Evolutionary conservation across 768 basidiomycete genomes (phyloP).

Genomic region (Mrakia blollopis): DNA sequence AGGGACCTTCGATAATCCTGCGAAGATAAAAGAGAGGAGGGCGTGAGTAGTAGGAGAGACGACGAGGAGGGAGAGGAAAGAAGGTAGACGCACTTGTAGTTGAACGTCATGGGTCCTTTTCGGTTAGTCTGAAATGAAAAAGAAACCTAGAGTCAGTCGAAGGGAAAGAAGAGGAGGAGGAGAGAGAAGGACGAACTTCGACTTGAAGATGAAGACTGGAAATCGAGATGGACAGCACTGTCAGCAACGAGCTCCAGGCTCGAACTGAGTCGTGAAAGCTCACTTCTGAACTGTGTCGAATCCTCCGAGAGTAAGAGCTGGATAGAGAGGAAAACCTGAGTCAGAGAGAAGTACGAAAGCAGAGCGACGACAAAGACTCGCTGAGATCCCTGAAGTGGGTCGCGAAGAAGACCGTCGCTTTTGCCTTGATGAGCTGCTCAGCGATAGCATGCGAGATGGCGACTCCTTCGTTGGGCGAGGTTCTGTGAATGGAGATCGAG

Average conservation of each 20-base stretch:
- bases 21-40: not conserved
- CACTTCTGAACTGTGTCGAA: slow-evolving; percentile 11
- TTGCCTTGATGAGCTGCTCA: slow-evolving; percentile 55
- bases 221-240: not conserved
- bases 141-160: not conserved
- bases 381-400: slow-evolving; percentile 77
- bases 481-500: slow-evolving; percentile 51
- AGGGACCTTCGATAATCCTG: slow-evolving; percentile 15
- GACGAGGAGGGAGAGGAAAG: not conserved
- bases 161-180: not conserved
- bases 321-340: not conserved
- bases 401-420: slow-evolving; percentile 85
- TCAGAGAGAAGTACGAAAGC: not conserved
- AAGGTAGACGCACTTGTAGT: not conserved
- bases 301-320: slow-evolving; percentile 9
- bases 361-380: slow-evolving; percentile 56
- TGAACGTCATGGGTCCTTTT: not conserved
- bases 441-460: slow-evolving; percentile 48
- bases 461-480: slow-evolving; percentile 70
- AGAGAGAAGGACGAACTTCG: not conserved
- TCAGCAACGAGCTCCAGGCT: not conserved
- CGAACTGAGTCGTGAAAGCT: not conserved
- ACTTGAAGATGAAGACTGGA: slow-evolving; percentile 25
- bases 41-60: not conserved
- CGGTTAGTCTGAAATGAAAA: not conserved